Base-by-base conservation (phyloP, 2,329 filamentous ascomycete species). In the Trichoderma sp. region DNA sequence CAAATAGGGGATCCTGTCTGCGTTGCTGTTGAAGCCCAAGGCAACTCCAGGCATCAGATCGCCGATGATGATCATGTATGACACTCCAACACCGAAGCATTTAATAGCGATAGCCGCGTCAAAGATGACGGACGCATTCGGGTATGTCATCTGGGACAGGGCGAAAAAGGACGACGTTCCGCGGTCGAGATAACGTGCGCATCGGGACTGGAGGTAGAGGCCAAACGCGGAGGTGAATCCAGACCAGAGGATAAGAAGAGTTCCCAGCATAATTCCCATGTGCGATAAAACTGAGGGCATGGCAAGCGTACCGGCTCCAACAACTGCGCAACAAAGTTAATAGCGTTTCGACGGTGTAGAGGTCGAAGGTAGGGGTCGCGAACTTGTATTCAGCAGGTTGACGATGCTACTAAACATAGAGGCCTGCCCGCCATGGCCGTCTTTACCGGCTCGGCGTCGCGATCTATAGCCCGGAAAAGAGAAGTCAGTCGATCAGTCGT, bases 61-160 rank as follows among this genome's bases (percentile, higher is more conserved):
- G 68, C 97, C 97, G 79, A 99, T 98, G 81, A 99, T 98, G 81
- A 99, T 99, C 80, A 99, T 90, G 85, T 99, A 99, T 80, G 95
- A 98, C 76, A 98, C 94, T 27, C 94, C 97, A 11, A 99, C 97
- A 50, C 97, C 97, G 82, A 99, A 99, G 85, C 97, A 99, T 84
- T 99, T 99, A 82, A 99, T 92, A 14, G 96, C 95, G 82, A 99
- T 99, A 6, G 97, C 97, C 7, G 93, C 92, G 85, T 99, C 97
- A 83, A 99, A 99, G 63, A 98, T 89, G 64, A 99, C 95, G 9
- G 97, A 94, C 3, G 96, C 95, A 83, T 98, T 98, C 1, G 97
- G 97, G 81, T 98, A 99, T 6, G 97, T 98, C 77, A 99, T 91
- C 83, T 99, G 96, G 16, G 95, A 98, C 18, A 99, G 88, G n/a